Evolutionary conservation across 164 flowering plant genomes (phyloP).

Genomic region (Berberis vulgaris): DNA sequence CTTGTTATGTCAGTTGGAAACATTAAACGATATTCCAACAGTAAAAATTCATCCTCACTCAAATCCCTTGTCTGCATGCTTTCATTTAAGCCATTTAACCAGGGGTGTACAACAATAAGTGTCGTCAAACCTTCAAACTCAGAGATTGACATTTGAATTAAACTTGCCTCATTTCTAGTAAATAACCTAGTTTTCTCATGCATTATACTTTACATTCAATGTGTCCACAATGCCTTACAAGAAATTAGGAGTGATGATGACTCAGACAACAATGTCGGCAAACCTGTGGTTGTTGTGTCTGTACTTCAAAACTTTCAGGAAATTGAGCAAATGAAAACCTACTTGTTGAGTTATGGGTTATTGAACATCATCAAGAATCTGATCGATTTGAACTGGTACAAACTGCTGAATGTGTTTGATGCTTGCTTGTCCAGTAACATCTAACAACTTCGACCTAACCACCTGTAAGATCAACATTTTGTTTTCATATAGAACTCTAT

Average conservation of each 20-base stretch:
- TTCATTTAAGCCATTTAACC: too few relatives aligned
- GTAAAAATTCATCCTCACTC: too few relatives aligned
- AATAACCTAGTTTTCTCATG: too few relatives aligned
- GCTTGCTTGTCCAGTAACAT: conserved; percentile 1
- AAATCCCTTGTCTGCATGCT: too few relatives aligned
- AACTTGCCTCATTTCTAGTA: too few relatives aligned
- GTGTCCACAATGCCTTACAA: background rate
- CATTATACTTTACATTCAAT: too few relatives aligned
- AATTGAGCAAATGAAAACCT: background rate
- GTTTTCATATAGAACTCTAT: background rate
- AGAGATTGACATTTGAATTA: too few relatives aligned
- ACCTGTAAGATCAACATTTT: background rate
- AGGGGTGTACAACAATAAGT: too few relatives aligned
- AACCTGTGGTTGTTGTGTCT: background rate
- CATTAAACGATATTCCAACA: too few relatives aligned
- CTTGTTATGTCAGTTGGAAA: too few relatives aligned
- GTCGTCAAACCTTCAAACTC: too few relatives aligned
- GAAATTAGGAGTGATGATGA: background rate
- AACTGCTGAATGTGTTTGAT: background rate
- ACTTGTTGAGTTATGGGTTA: background rate
- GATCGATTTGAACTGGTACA: background rate
- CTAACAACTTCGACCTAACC: conserved; percentile 1
- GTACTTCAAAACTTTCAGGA: background rate
- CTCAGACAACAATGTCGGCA: background rate
- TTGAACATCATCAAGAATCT: background rate